Base-by-base conservation (phyloP, 257 asterid genomes). In the Nicotiana tabacum region DNA sequence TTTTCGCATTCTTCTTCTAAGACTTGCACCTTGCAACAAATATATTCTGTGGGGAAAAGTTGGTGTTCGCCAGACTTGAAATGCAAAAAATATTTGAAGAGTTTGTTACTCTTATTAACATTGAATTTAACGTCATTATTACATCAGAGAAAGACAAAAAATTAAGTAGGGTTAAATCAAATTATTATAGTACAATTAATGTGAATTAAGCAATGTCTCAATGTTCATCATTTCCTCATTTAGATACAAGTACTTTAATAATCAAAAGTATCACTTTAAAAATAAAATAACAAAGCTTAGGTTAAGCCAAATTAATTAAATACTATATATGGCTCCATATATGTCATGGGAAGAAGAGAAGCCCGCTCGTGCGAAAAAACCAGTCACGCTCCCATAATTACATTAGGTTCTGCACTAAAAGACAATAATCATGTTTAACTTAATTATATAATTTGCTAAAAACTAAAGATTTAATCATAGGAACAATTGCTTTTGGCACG, bases 301-400 rank as follows among this genome's bases (percentile, higher is more conserved):
- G 10, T 37, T 61, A 79, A 12, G 74, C 10, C 11, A 48, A 48
- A 74, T 48, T 74, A 74, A 43, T 46, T 13, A 68, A 68, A 68
- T 68, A 66, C 6, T 5, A 4, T 61, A 5, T 15, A 53, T 53
- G 3, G 65, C 4, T 58, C 65, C 65, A 58, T 56, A 56, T 56
- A 56, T 66, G 6, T 53, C 33, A 30, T 87, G 55, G 90, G 84
- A 78, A 87, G 62, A 82, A 81, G 97, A 84, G 93, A 90, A 77
- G 66, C 24, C 81, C 95, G 84, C 92, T 87, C 97, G 93, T 88
- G 96, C 92, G 88, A 85, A 87, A 80, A 78, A 83, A 48, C 68
- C 85, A 80, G 74, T 85, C 95, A 89, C 91, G 98, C 95, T 90
- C 83, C 82, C 70, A 72, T 79, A 77, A 87, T 85, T 67, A 83